Conservation (phyloP, 75 land plant species). For the Cupressus sempervirens region DNA sequence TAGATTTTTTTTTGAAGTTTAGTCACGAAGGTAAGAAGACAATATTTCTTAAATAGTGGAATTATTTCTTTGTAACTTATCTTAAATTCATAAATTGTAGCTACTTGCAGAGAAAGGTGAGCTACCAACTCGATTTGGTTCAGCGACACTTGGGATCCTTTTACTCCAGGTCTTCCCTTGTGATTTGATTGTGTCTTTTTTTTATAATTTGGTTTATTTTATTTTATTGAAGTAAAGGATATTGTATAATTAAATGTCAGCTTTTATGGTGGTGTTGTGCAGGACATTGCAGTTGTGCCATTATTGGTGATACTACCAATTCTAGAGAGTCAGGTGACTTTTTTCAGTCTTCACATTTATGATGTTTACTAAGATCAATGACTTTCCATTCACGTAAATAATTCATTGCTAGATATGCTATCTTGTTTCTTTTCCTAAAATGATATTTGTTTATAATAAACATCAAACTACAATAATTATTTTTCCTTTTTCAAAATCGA, state of each 20-base stretch:
- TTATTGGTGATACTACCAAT: conserved; percentile 92
- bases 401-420: background rate
- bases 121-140: conserved; percentile 93
- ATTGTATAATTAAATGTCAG: conserved; percentile 20
- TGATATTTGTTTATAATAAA: background rate
- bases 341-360: background rate
- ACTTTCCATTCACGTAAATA: background rate
- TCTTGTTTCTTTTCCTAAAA: background rate
- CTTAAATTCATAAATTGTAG: conserved; percentile 32
- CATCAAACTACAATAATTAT: background rate
- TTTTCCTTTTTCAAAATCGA: background rate
- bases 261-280: conserved; percentile 20
- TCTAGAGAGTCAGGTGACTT: conserved; percentile 82
- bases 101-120: conserved; percentile 95
- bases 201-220: background rate
- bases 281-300: conserved; percentile 99
- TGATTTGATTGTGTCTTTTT: background rate
- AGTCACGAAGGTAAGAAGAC: background rate
- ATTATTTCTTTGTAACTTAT: background rate
- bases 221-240: conserved; percentile 10
- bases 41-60: background rate
- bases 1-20: background rate
- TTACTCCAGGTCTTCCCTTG: conserved; percentile 49
- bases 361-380: background rate
- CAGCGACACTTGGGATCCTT: conserved; percentile 74